These are phyloP conservation scores for Nelumbo lutea DNA, from an alignment of 164 flowering plant genomes.

Conservation along the genomic window DNA sequence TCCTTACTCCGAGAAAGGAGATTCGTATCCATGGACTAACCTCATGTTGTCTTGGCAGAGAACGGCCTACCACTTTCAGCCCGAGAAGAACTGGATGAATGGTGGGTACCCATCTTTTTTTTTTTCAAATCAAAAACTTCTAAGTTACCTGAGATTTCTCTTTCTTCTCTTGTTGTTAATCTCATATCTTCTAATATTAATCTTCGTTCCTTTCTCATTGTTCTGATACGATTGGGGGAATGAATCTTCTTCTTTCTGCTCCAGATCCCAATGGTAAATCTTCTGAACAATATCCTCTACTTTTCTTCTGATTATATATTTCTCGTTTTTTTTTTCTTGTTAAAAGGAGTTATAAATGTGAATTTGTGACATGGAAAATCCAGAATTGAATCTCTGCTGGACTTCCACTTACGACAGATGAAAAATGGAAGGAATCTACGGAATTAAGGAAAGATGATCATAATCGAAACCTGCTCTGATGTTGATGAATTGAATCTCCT, in stretches of 20 bases:
- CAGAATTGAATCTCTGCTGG: no score
- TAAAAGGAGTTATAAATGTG: no score
- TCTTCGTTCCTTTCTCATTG: neutral
- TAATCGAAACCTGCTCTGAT: no score
- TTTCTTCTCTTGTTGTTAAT: neutral
- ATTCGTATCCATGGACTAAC: constrained; percentile 42
- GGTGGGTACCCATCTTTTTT: constrained; percentile 32
- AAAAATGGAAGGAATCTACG: no score
- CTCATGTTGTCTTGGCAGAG: constrained; percentile 56
- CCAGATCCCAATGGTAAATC: constrained; percentile 68
- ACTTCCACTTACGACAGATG: no score
- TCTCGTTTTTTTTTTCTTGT: neutral
- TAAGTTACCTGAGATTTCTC: constrained; percentile 7
- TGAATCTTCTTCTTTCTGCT: constrained; percentile 14
- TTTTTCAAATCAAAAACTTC: neutral
- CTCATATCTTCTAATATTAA: neutral
- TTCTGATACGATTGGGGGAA: neutral
- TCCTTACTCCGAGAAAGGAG: constrained; percentile 3
- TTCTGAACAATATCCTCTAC: neutral
- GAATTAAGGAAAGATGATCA: no score
- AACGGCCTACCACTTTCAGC: constrained; percentile 71
- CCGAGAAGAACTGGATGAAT: constrained; percentile 86
- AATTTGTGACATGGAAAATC: no score
- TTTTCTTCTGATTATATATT: neutral
- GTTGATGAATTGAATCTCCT: no score